Base-by-base conservation (phyloP, 2,329 filamentous ascomycete species). In the Westerdykella ornata region DNA sequence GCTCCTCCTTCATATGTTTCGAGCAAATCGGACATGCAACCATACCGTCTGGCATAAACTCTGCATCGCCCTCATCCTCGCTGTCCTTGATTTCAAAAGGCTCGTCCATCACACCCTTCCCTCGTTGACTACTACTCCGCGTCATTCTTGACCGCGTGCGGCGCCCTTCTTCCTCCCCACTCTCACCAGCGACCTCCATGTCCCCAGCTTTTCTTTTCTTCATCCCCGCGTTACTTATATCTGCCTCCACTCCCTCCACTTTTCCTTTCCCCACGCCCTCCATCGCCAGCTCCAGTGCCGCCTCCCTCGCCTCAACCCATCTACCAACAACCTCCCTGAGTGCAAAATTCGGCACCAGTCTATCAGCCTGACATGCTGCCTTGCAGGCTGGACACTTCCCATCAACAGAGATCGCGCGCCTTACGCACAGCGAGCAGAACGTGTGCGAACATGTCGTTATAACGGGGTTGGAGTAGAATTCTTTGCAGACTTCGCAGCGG, bases 401-500 rank as follows among this genome's bases (percentile, higher is more conserved):
- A 51, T 96, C 88, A 22, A 78, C 76, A 2, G 83, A 82, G 1
- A 98, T 75, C 46, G 85, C 88, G 48, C 89, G 77, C 20, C 92
- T 84, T 62, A 98, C 97, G 65, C 92, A 98, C 40, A 94, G 71
- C 5, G 90, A 96, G 73, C 92, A 98, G 61, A 98, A 98, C 0
- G 92, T 97, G 63, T 98, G 92, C 40, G 81, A 85, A 69, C 92
- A 98, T 1, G 86, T 85, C 1, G 92, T 98, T 48, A 96, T 83
- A 78, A 98, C 92, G 0, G 92, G 92, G 38, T 88, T 94, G 46
- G 81, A 81, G 71, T 86, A 97, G 68, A 97, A 94, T 66, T 98
- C 94, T 64, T 97, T 97, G 78, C 92, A 98, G 45, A 98, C 85
- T 67, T 97, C 87, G 68, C 92, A 98, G 54, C 92, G 86, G 15